Conservation (phyloP, 305 asterid genomes). For the Fraxinus sp. region DNA sequence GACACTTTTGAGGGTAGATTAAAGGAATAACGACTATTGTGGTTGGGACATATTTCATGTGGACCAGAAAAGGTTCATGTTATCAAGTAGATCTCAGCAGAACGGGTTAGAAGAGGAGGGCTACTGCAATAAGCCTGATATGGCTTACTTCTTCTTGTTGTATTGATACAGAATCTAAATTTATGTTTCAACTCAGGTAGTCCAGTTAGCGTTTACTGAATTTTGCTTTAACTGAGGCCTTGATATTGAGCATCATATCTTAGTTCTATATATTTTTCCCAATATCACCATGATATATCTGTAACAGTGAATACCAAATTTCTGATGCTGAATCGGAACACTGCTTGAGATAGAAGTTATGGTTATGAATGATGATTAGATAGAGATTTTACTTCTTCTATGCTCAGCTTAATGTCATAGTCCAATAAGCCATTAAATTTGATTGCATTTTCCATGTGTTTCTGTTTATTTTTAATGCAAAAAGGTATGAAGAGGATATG, state of each 20-base stretch:
- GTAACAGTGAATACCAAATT: neutral
- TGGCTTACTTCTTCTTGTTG: neutral
- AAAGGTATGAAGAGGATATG: conserved; percentile 80
- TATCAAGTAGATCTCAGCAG: neutral
- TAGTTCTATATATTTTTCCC: neutral
- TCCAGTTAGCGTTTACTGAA: neutral
- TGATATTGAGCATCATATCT: neutral
- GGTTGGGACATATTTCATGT: neutral
- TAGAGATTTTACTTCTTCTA: neutral
- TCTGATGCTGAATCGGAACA: neutral
- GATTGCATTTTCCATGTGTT: conserved; percentile 10
- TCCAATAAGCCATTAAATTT: neutral
- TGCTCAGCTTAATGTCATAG: conserved; percentile 5
- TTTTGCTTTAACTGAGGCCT: neutral
- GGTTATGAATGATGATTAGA: conserved; percentile 2
- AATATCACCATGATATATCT: neutral
- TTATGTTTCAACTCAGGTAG: neutral
- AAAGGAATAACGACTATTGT: neutral
- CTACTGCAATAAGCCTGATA: neutral
- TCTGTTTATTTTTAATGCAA: conserved; percentile 15
- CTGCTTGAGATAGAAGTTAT: neutral
- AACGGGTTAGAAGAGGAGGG: neutral
- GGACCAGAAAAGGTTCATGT: neutral
- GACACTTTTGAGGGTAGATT: neutral
- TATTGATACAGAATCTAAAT: neutral